Base-by-base conservation (phyloP, 2,329 filamentous ascomycete species). In the Penicillium digitatum region DNA sequence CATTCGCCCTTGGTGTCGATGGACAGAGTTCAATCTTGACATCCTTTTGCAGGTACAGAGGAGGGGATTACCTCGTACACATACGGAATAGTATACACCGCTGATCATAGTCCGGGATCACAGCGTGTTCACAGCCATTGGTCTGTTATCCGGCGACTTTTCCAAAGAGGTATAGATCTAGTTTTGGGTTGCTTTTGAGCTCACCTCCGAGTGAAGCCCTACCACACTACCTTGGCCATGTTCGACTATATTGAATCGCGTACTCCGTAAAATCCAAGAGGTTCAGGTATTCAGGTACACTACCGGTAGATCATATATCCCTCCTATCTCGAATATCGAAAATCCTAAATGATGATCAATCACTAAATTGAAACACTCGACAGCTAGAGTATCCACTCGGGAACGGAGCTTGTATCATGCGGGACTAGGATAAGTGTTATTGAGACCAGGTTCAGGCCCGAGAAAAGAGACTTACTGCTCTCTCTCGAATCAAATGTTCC, bases 321-420 rank as follows among this genome's bases (percentile, higher is more conserved):
- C 47, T n/a, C 57, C 45, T 62, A 60, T 57, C 44, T 37, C 34
- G 50, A 20, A 16, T 42, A 38, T 52, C 4, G 6, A 42, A 43
- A n/a, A n/a, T 34, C 40, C 39, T 50, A 27, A 48, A 48, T 31
- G 62, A 32, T 55, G 60, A 62, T 64, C 62, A 45, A 14, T 64
- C 63, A 44, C 62, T 61, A 8, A 16, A 43, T 61, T 57, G 12
- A 57, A 58, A 38, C 38, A 24, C 26, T 42, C 39, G n/a, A n/a
- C n/a, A n/a, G n/a, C n/a, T 29, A 43, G 48, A 46, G 39, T 44
- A 43, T 39, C 47, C 52, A 48, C 50, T 43, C 24, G 40, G 27
- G 22, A 35, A 32, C 40, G 22, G 42, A 61, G 55, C 54, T 63
- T 60, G 60, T 64, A 50, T 54, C 59, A 61, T 53, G 62, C 60